phyloP scores from a whole-genome alignment of 805 yeast species.

The Ascoidea rubescens region DNA sequence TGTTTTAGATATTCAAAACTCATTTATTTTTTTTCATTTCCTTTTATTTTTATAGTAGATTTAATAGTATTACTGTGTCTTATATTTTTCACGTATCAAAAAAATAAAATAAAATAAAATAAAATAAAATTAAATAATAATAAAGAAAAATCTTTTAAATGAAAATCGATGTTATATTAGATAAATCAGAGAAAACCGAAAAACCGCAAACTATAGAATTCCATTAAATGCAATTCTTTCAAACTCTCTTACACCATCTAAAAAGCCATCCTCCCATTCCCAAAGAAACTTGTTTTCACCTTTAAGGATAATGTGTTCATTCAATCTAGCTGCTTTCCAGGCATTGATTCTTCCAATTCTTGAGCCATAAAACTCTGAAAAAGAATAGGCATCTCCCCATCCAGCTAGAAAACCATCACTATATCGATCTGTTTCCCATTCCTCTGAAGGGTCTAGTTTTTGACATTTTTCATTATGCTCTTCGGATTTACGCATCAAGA shows the following conservation, averaged over 20 bases:
- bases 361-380: conserved; percentile 57
- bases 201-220: no score
- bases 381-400: conserved; percentile 59
- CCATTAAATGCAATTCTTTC: conserved; percentile 2
- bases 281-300: conserved; percentile 51
- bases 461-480: conserved; percentile 63
- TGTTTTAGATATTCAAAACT: neutral
- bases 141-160: no score
- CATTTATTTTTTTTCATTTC: no score
- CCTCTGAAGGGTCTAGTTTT: conserved; percentile 35
- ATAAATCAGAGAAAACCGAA: no score
- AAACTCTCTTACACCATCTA: conserved; percentile 40
- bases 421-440: conserved; percentile 71
- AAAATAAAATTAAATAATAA: no score
- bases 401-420: conserved; percentile 67
- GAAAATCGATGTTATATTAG: neutral
- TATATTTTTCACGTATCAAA: neutral
- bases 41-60: no score
- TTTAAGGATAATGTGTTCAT: conserved; percentile 41
- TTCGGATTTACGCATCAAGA: conserved; percentile 21
- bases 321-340: conserved; percentile 49
- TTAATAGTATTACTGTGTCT: no score
- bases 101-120: no score
- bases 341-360: conserved; percentile 60
- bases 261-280: conserved; percentile 88